A percentile compares a stretch with the other conserved stretches of the same genome.
These are phyloP conservation scores for Fraxinus dipetala DNA, from an alignment of 305 asterid species.

Conservation along the genomic window DNA sequence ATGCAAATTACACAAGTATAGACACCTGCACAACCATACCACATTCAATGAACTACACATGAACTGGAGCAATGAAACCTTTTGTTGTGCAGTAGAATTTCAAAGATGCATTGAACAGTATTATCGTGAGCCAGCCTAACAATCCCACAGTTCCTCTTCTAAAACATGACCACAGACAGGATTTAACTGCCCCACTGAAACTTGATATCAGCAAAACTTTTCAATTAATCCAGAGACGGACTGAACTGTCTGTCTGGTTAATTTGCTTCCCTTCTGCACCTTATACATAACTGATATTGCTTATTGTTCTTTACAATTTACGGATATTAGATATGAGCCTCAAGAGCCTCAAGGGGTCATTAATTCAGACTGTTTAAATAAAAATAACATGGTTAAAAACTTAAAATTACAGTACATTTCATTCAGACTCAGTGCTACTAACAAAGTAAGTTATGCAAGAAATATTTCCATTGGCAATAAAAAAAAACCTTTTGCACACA, in stretches of 20 bases:
- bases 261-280: background rate
- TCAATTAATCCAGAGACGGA: background rate
- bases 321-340: background rate
- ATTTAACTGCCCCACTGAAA: background rate
- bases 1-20: background rate
- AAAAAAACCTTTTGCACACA: background rate
- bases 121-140: background rate
- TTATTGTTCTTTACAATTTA: background rate
- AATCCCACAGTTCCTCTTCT: background rate
- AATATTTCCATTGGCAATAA: background rate
- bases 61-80: background rate
- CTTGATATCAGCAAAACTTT: background rate
- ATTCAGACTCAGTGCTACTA: background rate
- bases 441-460: background rate
- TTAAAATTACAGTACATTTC: background rate
- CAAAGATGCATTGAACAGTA: background rate
- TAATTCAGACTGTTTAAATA: background rate
- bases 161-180: background rate
- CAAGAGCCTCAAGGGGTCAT: background rate
- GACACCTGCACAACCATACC: background rate
- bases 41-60: background rate
- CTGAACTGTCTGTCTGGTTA: background rate
- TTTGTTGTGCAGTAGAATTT: background rate
- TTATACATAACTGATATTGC: background rate
- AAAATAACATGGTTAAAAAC: background rate